Conservation (phyloP, 495 filamentous ascomycete genomes). For the Aspergillus coremiiformis region DNA sequence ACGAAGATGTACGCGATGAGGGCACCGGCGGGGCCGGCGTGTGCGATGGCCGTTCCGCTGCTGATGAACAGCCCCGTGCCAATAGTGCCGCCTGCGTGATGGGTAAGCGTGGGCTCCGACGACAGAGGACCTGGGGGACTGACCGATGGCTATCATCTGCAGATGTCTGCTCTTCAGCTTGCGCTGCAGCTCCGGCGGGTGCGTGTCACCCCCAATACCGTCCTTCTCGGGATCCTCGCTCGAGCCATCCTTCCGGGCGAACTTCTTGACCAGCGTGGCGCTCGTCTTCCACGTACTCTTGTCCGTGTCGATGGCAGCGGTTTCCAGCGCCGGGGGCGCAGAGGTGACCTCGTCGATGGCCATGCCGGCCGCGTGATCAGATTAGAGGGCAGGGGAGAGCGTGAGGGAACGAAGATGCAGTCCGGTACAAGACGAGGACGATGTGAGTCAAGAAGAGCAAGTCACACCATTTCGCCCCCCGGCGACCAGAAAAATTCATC, state of each 20-base stretch:
- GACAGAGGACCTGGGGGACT: not conserved
- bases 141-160: conserved; percentile 58
- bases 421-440: not conserved
- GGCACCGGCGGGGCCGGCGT: conserved; percentile 53
- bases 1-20: conserved; percentile 55
- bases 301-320: not conserved
- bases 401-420: not conserved
- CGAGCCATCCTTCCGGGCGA: not conserved
- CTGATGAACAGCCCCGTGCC: conserved; percentile 69
- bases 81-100: conserved; percentile 55
- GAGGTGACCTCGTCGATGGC: conserved; percentile 2
- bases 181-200: conserved; percentile 29
- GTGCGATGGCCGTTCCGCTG: conserved; percentile 55
- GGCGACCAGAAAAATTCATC: not conserved
- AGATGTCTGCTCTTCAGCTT: conserved; percentile 57
- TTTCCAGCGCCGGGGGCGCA: not conserved
- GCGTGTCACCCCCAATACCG: not conserved
- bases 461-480: too few relatives aligned
- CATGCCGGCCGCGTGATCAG: not conserved
- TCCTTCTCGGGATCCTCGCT: conserved; percentile 1
- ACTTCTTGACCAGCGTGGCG: not conserved
- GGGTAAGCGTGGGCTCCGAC: not conserved
- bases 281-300: not conserved
- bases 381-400: not conserved
- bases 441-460: not conserved